Conservation (phyloP, 1,284 basidiomycete genomes). For the Cutaneotrichosporon daszewskae region DNA sequence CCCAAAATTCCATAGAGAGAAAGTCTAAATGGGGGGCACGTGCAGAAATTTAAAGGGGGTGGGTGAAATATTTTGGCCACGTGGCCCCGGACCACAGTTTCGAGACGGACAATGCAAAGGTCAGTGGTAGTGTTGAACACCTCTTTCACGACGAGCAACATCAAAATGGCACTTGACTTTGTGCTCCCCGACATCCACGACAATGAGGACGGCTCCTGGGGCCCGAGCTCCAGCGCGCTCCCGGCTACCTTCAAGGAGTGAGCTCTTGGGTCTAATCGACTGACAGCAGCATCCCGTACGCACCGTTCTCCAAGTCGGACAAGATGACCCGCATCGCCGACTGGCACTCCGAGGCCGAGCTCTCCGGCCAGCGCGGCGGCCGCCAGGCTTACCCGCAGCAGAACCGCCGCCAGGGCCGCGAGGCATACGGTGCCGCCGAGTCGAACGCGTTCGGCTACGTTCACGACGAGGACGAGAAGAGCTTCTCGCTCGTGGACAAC, state of each 20-base stretch:
- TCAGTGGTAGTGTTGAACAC: background rate
- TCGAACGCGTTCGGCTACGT: constrained; percentile 96
- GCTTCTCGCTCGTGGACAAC: constrained; percentile 92
- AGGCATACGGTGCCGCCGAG: constrained; percentile 54
- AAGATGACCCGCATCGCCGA: constrained; percentile 96
- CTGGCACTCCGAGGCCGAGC: constrained; percentile 77
- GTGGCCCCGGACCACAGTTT: constrained; percentile 7
- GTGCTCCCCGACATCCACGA: constrained; percentile 46
- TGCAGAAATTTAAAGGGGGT: constrained; percentile 5
- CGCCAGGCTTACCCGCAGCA: constrained; percentile 22
- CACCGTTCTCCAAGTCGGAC: constrained; percentile 96
- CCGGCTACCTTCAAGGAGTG: constrained; percentile 48
- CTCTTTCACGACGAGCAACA: constrained; percentile 4
- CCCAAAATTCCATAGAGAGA: background rate
- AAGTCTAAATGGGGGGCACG: background rate
- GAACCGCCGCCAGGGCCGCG: constrained; percentile 42
- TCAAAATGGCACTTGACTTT: constrained; percentile 41
- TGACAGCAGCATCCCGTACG: constrained; percentile 69
- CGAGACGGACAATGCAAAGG: constrained; percentile 4
- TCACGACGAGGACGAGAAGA: constrained; percentile 96
- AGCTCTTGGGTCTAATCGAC: constrained; percentile 12
- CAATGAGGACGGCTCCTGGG: constrained; percentile 49
- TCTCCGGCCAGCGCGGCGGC: constrained; percentile 14
- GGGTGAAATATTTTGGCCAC: background rate
- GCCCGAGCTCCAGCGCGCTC: constrained; percentile 43